A percentile compares a stretch with the other conserved stretches of the same genome.
These are phyloP conservation scores for Periconia sp. DNA, from an alignment of 2,329 filamentous ascomycete species.

Conservation along the genomic window DNA sequence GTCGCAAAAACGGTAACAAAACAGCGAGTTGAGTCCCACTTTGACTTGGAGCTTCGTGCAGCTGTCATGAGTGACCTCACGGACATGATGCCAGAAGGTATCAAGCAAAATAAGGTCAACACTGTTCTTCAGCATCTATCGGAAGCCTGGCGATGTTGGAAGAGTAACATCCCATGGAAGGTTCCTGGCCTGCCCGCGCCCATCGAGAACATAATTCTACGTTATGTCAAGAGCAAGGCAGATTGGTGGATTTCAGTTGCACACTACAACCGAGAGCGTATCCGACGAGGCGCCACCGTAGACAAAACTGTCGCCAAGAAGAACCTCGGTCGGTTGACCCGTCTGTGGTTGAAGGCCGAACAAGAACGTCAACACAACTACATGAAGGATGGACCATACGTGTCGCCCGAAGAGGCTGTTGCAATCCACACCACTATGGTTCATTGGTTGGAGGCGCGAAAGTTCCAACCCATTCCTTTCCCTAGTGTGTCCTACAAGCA, in stretches of 20 bases:
- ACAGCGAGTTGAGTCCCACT: slow-evolving; percentile 97
- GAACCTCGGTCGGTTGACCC: slow-evolving; percentile 90
- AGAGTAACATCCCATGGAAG: slow-evolving; percentile 99
- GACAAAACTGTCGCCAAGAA: slow-evolving; percentile 99
- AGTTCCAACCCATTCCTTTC: slow-evolving; percentile 98
- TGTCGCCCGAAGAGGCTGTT: slow-evolving; percentile 96
- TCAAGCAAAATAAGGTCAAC: slow-evolving; percentile 99
- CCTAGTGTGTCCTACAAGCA: slow-evolving; percentile 99
- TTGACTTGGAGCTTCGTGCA: slow-evolving; percentile 93
- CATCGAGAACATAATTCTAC: slow-evolving; percentile 97
- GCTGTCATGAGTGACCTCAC: slow-evolving; percentile 99
- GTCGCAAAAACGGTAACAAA: slow-evolving; percentile 99
- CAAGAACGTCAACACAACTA: slow-evolving; percentile 99
- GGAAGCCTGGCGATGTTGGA: slow-evolving; percentile 99
- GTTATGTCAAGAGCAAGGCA: slow-evolving; percentile 98
- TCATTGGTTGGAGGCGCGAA: slow-evolving; percentile 96
- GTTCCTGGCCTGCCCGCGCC: slow-evolving; percentile 93
- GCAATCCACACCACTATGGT: slow-evolving; percentile 99
- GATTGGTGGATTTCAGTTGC: slow-evolving; percentile 99
- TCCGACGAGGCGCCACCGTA: slow-evolving; percentile 91
- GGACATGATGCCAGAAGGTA: slow-evolving; percentile 99
- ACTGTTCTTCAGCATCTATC: slow-evolving; percentile 96
- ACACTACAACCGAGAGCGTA: slow-evolving; percentile 97
- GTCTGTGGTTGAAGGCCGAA: slow-evolving; percentile 96
- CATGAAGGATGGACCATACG: slow-evolving; percentile 98